Evolutionary conservation across 805 yeast species (phyloP).

Genomic region (Candida ipomoeae): DNA sequence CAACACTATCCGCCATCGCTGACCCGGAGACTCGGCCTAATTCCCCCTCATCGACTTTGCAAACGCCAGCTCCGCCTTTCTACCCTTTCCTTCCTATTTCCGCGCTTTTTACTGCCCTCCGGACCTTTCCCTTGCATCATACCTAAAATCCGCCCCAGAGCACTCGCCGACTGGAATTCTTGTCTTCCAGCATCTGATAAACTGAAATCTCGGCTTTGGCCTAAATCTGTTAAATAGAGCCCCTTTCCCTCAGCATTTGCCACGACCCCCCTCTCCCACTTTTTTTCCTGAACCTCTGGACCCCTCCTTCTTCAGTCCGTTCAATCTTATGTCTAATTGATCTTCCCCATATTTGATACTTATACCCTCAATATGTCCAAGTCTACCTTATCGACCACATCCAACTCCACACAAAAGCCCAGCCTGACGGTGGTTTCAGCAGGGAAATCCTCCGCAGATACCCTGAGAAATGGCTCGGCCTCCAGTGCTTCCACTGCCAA

Average conservation of each 20-base stretch:
- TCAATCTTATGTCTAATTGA: background rate
- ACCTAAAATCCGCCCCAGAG: background rate
- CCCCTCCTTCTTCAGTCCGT: background rate
- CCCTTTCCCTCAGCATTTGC: too few relatives aligned
- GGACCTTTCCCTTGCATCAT: background rate
- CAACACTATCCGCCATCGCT: background rate
- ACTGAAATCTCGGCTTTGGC: background rate
- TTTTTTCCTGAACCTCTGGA: background rate
- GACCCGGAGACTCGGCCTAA: background rate
- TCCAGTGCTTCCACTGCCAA: background rate
- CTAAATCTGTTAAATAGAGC: too few relatives aligned
- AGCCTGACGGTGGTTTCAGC: background rate
- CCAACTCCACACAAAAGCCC: background rate
- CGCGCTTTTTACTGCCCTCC: background rate
- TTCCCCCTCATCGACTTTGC: background rate
- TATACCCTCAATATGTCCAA: background rate
- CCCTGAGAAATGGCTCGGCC: background rate
- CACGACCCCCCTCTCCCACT: background rate
- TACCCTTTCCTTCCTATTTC: background rate
- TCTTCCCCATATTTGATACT: background rate
- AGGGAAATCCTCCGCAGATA: background rate
- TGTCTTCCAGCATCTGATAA: background rate
- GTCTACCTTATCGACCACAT: background rate
- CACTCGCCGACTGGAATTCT: too few relatives aligned
- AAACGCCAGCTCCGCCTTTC: background rate